Evolutionary conservation across 2,329 filamentous ascomycete genomes (phyloP), one percentile per base, ranked within the genome.

Genomic region (Bipolaris oryzae): DNA sequence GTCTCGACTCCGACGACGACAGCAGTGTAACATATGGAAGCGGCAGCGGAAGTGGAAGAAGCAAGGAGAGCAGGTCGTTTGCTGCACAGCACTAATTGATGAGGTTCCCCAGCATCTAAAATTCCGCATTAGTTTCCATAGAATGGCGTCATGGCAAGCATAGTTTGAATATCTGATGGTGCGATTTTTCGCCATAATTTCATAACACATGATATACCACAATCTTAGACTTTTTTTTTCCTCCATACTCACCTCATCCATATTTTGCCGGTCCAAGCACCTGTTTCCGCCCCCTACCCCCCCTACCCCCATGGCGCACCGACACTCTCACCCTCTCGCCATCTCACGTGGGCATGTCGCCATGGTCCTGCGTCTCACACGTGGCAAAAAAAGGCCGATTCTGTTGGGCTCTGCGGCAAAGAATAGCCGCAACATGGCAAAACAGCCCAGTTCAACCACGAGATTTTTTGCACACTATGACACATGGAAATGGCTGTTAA

Each of bases 1-100:
- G 91, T 0, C 78, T 99, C 37, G 93, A 93, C 74, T 95, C 90
- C 55, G 93, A 96, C 42, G 92, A 96, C 16, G 92, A 96, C 50
- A 89, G 89, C 4, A 79, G 69, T 0, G 68, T 41, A 2, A 42
- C 50, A 3, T 56, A 64, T 11, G 60, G 55, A n/a, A 31, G 28
- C 10, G 28, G 28, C 3, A 31, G 28, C 28, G 28, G 28, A 11
- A 31, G 28, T 11, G 28, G 28, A 31, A 58, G 57, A 31, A 58
- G 57, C 31, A 75, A 74, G 34, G 70, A 72, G 48, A 62, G 66
- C 7, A 63, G 57, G 18, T 55, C 66, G 0, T 58, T 64, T 10
- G 55, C 57, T 41, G 45, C 58, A 20, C 55, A 57, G 31, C 60
- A 61, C 57, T 70, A 25, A 64, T 49, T 7, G 37, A 13, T 25